phyloP scores from a whole-genome alignment of 176 grass and related monocot genomes.

The Ananas comosus region DNA sequence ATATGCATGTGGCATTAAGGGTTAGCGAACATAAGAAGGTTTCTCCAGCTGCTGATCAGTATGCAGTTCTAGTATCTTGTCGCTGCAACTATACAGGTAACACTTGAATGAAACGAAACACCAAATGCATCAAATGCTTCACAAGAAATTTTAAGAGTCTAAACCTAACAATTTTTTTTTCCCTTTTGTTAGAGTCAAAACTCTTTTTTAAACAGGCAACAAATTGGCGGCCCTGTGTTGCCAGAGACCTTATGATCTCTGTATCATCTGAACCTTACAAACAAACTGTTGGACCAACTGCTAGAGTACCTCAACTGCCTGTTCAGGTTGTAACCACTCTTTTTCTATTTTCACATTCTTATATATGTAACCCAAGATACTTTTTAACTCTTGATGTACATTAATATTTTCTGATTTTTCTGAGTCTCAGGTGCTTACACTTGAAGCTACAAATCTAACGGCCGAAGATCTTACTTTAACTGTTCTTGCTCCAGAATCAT shows the following conservation, averaged over 20 bases:
- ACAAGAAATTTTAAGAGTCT: conserved; percentile 19
- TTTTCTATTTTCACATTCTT: conserved; percentile 7
- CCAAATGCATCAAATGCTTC: conserved; percentile 2
- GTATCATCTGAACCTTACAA: conserved; percentile 61
- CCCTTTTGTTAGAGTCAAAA: conserved; percentile 65
- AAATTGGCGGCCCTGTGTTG: conserved; percentile 67
- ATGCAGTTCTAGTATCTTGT: conserved; percentile 83
- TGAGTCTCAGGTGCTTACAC: conserved; percentile 81
- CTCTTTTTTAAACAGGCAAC: conserved; percentile 92
- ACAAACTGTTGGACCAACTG: conserved; percentile 40
- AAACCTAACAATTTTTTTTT: conserved; percentile 18
- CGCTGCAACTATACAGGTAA: conserved; percentile 90
- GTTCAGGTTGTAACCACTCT: conserved; percentile 53
- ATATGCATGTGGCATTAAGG: conserved; percentile 34
- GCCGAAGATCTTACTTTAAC: conserved; percentile 87
- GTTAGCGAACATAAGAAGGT: conserved; percentile 25
- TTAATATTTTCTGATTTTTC: conserved; percentile 4
- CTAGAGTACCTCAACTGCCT: conserved; percentile 70
- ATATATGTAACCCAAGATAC: conserved; percentile 7
- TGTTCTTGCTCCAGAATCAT: conserved; percentile 83
- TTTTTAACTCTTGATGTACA: neutral
- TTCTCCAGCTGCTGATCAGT: conserved; percentile 46
- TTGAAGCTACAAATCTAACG: conserved; percentile 93
- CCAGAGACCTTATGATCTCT: conserved; percentile 87
- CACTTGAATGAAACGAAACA: neutral